These are phyloP conservation scores for Raffaelea arxii DNA, from an alignment of 2,329 filamentous ascomycete species.

Conservation along the genomic window DNA sequence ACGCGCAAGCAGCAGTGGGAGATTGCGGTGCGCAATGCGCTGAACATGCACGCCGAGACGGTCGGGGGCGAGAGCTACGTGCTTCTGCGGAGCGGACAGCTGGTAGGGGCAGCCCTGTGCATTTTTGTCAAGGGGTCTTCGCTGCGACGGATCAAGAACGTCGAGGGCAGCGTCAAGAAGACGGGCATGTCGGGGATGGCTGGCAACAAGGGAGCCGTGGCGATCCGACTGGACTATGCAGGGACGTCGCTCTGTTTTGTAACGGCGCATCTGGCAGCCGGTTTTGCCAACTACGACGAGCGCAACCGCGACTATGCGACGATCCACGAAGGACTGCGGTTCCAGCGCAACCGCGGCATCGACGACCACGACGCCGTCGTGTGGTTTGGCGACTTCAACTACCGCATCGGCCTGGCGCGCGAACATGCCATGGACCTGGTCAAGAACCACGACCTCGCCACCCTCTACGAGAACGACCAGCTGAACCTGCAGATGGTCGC, in stretches of 20 bases:
- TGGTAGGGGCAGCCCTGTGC: constrained; percentile 87
- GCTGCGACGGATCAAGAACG: constrained; percentile 81
- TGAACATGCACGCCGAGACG: constrained; percentile 62
- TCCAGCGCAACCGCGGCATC: constrained; percentile 83
- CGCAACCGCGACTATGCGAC: constrained; percentile 87
- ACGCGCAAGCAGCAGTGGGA: constrained; percentile 81
- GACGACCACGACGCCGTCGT: constrained; percentile 83
- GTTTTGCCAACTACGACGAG: constrained; percentile 95
- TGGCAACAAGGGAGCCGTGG: constrained; percentile 95
- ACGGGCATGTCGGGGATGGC: constrained; percentile 91
- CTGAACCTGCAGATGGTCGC: constrained; percentile 95
- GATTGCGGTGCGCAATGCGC: constrained; percentile 60
- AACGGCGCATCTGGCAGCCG: constrained; percentile 90
- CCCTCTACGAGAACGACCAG: constrained; percentile 87
- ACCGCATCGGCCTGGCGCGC: constrained; percentile 77
- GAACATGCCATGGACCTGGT: constrained; percentile 70
- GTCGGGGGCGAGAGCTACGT: constrained; percentile 72
- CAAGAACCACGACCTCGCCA: constrained; percentile 61
- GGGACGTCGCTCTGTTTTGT: constrained; percentile 92
- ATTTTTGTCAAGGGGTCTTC: constrained; percentile 78
- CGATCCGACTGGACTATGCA: constrained; percentile 89
- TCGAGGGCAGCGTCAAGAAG: constrained; percentile 94
- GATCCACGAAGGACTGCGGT: constrained; percentile 77
- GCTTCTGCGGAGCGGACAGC: constrained; percentile 78
- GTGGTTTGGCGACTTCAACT: constrained; percentile 98